Percentiles rank a stretch among this genome's conserved stretches.
Conservation (phyloP, 257 asterid species). For the Primulina eburnea region DNA sequence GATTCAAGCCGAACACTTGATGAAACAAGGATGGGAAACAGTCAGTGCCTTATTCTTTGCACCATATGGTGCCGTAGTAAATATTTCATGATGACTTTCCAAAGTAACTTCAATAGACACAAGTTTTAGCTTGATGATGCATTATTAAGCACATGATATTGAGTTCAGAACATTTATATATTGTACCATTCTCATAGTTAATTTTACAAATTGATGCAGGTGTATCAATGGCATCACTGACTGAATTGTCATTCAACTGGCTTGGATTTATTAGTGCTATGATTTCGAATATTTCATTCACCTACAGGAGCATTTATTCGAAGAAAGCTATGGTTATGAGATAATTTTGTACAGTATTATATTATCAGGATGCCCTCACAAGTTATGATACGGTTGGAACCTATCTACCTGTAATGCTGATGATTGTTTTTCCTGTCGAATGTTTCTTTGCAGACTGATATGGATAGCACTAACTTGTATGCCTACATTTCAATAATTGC, state of each 20-base stretch:
- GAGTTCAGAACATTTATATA: not conserved
- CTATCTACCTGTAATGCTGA: not conserved
- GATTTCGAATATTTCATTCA: constrained; percentile 99
- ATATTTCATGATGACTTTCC: not conserved
- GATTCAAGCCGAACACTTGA: not conserved
- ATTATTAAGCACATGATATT: not conserved
- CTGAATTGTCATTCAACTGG: constrained; percentile 98
- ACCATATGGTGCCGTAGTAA: not conserved
- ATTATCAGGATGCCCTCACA: constrained; percentile 1
- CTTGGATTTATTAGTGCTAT: constrained; percentile 84
- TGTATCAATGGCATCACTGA: constrained; percentile 97
- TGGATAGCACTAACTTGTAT: constrained; percentile 95
- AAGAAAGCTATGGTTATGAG: constrained; percentile 93
- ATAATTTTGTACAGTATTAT: constrained; percentile 10
- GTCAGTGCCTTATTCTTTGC: not conserved
- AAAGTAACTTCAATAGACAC: not conserved
- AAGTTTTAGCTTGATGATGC: not conserved
- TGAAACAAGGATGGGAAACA: not conserved
- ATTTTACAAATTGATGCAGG: constrained; percentile 47
- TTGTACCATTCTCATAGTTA: constrained; percentile 8
- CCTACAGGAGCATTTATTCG: constrained; percentile 96
- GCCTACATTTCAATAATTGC: constrained; percentile 82
- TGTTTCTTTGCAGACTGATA: constrained; percentile 60
- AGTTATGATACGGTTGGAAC: constrained; percentile 6
- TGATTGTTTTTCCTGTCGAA: constrained; percentile 9